Base-by-base conservation (phyloP, 2,329 filamentous ascomycete genomes). In the Beauveria caledonica region DNA sequence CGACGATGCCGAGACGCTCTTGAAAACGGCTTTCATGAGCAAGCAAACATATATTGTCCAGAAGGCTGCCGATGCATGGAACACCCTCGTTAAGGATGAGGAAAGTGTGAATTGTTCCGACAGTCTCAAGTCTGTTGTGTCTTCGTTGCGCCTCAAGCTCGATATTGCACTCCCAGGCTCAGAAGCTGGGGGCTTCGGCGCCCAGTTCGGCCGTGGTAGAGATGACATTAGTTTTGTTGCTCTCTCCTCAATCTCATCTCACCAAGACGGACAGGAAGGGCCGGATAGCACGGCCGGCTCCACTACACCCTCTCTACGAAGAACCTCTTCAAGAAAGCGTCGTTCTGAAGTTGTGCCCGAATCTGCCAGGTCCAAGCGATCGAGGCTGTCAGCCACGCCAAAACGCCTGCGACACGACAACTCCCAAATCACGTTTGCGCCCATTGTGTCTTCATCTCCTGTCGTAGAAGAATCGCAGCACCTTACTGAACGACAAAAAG, bases 351-450 rank as follows among this genome's bases (percentile, higher is more conserved):
- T 29, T 15, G 3, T 21, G 9, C 8, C 54, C 9, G 50, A 29
- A n/a, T 11, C 17, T 15, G 19, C 8, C 9, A 29, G 48, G 11
- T 17, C 29, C 10, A 63, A 59, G 48, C 62, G 53, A 17, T 56
- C 61, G 11, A 72, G 71, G 55, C 65, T 66, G 25, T 68, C 63
- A 3, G 68, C 62, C 25, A 83, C 80, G 51, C 77, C 80, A 19
- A 83, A 82, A 62, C 77, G 82, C 62, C 77, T 86, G 29, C 84
- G 88, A 39, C 91, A 96, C 66, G 84, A 96, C 63, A 83, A 95
- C 71, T 95, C 90, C 0, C 91, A 95, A 68, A 81, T 95, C 27
- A 81, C 89, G 48, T 94, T 94, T 67, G 84, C 87, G 3, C 76
- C 84, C 0, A 87, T 93, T 51, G 80, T 83, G 33, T 84, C 85